Evolutionary conservation across 176 grass and related monocot genomes (phyloP).

Genomic region (Stipa capillata): DNA sequence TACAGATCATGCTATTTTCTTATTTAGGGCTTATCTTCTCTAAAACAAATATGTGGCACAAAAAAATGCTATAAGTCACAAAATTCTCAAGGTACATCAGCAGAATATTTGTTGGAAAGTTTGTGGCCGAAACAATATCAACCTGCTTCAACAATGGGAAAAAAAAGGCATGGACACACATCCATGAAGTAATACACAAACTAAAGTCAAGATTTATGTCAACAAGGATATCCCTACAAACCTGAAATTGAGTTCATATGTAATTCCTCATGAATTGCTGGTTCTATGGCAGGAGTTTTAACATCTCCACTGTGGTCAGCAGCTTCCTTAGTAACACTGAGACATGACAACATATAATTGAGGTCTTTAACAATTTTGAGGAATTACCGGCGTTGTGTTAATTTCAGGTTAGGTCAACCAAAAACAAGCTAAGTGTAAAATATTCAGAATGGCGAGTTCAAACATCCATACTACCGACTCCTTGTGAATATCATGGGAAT

Average conservation of each 20-base stretch:
- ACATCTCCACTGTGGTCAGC: too few relatives aligned
- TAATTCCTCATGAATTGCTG: constrained; percentile 8
- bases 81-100: not conserved
- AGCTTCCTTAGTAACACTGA: constrained; percentile 26
- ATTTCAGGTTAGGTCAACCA: not conserved
- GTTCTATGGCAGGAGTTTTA: too few relatives aligned
- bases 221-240: constrained; percentile 13
- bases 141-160: not conserved
- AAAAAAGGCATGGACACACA: not conserved
- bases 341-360: not conserved
- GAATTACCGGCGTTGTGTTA: not conserved
- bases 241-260: constrained; percentile 31
- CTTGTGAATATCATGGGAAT: not conserved
- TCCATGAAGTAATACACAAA: not conserved
- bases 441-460: not conserved
- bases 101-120: not conserved
- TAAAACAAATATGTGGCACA: not conserved
- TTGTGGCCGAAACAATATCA: not conserved
- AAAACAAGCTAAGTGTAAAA: not conserved
- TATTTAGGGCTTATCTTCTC: too few relatives aligned
- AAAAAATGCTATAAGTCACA: not conserved
- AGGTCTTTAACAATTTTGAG: not conserved
- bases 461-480: not conserved
- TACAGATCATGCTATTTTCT: too few relatives aligned
- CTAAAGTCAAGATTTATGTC: not conserved